Conservation (phyloP, 148 eudicot species). For the Linanthus parryae region DNA sequence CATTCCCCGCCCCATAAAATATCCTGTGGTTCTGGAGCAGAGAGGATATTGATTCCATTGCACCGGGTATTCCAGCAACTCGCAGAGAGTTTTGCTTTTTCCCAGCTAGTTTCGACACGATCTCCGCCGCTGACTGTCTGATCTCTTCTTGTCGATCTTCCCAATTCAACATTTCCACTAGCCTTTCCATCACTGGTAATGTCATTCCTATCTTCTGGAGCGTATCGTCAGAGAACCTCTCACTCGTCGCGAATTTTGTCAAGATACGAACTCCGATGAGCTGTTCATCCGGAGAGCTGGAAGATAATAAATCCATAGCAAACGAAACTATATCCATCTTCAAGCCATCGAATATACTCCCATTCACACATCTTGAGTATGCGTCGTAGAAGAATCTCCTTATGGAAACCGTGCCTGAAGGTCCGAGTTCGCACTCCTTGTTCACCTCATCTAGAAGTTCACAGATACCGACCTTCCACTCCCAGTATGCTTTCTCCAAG, state of each 20-base stretch:
- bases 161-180: constrained; percentile 84
- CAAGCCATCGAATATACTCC: constrained; percentile 72
- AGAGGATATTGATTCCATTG: constrained; percentile 77
- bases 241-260: constrained; percentile 25
- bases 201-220: constrained; percentile 65
- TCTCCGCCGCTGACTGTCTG: constrained; percentile 50
- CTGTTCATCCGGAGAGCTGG: constrained; percentile 63
- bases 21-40: constrained; percentile 38
- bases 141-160: constrained; percentile 60
- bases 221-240: constrained; percentile 47
- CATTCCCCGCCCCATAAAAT: constrained; percentile 23
- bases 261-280: constrained; percentile 62
- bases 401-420: constrained; percentile 45
- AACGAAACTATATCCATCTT: constrained; percentile 88
- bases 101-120: constrained; percentile 48
- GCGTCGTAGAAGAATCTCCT: constrained; percentile 80
- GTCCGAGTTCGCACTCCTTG: constrained; percentile 53
- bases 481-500: constrained; percentile 78
- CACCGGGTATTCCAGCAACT: constrained; percentile 75
- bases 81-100: constrained; percentile 63
- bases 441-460: constrained; percentile 47
- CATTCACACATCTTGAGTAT: constrained; percentile 63
- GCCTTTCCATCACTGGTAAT: constrained; percentile 48
- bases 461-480: constrained; percentile 34
- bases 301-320: constrained; percentile 61